These are phyloP conservation scores for Microstroma glucosiphilum DNA, from an alignment of 1,284 basidiomycete genomes.

Conservation along the genomic window DNA sequence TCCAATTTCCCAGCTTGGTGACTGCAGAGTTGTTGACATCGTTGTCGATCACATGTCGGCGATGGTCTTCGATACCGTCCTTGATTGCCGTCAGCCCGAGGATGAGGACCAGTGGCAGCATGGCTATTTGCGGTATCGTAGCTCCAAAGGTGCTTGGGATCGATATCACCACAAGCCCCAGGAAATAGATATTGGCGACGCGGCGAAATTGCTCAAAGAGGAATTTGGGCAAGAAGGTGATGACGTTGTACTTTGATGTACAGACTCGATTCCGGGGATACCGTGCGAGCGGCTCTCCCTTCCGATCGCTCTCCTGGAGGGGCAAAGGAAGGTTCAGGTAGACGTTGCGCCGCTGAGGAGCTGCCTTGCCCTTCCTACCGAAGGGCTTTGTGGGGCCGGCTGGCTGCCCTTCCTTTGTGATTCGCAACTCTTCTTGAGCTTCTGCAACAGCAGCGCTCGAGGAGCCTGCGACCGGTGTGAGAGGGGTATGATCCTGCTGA, in stretches of 20 bases:
- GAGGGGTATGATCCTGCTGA: slow-evolving; percentile 28
- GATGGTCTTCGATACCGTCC: slow-evolving; percentile 89
- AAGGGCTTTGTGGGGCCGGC: neutral
- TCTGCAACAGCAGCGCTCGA: slow-evolving; percentile 20
- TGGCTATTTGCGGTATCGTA: slow-evolving; percentile 72
- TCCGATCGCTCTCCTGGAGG: slow-evolving; percentile 61
- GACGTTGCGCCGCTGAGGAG: slow-evolving; percentile 27
- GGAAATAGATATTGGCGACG: slow-evolving; percentile 88
- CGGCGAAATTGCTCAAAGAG: slow-evolving; percentile 54
- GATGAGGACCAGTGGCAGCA: slow-evolving; percentile 82
- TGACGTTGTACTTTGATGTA: slow-evolving; percentile 83
- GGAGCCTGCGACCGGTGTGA: slow-evolving; percentile 10
- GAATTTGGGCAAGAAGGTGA: slow-evolving; percentile 72
- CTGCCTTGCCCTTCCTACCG: slow-evolving; percentile 6
- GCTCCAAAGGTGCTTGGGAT: slow-evolving; percentile 67
- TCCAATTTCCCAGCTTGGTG: slow-evolving; percentile 78
- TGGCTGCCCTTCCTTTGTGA: neutral
- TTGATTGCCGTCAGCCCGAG: slow-evolving; percentile 84
- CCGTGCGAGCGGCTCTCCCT: slow-evolving; percentile 69
- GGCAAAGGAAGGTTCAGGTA: slow-evolving; percentile 54
- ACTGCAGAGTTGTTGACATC: slow-evolving; percentile 84
- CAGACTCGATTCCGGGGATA: slow-evolving; percentile 91
- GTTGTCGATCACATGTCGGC: slow-evolving; percentile 76
- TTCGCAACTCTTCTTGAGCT: slow-evolving; percentile 12
- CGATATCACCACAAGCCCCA: slow-evolving; percentile 75